Evolutionary conservation across 352 stramenopile species (phyloP), one percentile per base, ranked within the genome.

Genomic region (Phytophthora constricta): DNA sequence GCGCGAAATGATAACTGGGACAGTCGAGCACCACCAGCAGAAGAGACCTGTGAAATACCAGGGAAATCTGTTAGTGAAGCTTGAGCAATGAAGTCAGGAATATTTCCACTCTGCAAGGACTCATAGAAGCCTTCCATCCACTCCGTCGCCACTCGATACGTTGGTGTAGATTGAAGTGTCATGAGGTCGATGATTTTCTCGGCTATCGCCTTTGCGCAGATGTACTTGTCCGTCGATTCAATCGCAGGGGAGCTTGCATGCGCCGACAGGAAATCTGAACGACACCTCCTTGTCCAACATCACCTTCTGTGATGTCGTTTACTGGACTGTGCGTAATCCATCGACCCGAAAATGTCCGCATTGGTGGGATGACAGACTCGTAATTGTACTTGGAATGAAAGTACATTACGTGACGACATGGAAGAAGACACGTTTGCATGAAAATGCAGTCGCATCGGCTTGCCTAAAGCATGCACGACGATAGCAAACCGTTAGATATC

Each of bases 401-500:
- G 7, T 47, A 59, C 23, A 72, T 53, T 1, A 65, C 26, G 11
- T 66, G 63, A 9, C 56, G 41, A 27, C 56, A 66, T 0, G 61
- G 46, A 4, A 59, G 14, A 10, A 63, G 19, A n/a, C 51, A 62
- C 4, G 46, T 63, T 4, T 46, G 26, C 37, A 48, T 62, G 19
- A 71, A 71, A 5, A 53, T 54, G 11, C 49, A 71, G 19, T 25
- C 52, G 27, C 56, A 67, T 7, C 2, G 19, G 26, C 27, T 49
- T 8, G 9, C 22, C 33, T 33, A 37, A 22, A 37, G 5, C 16
- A 19, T 55, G 37, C n/a, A n/a, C 16, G 5, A 5, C 3, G 34
- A 20, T 17, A 37, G 7, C 7, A 7, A 55, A 16, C n/a, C 4
- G 48, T 39, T n/a, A 46, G 25, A 41, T 17, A 37, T 37, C 31